Evolutionary conservation across 75 land plant genomes (phyloP).

Genomic region (Chamaecyparis obtusa): DNA sequence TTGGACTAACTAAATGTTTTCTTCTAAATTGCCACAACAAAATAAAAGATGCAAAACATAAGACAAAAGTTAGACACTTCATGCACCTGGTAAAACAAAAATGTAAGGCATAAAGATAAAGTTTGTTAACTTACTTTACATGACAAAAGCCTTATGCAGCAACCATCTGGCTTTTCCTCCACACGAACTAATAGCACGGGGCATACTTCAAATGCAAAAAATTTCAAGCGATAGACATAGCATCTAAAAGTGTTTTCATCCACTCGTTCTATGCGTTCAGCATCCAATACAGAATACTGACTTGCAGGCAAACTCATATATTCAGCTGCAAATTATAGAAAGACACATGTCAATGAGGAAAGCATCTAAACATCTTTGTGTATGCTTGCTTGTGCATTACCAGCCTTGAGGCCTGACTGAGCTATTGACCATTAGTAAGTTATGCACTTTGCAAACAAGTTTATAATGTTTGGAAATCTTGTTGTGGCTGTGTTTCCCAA

Average conservation of each 20-base stretch:
- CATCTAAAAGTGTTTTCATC: conserved; percentile 89
- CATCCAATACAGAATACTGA: conserved; percentile 96
- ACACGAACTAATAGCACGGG: conserved; percentile 92
- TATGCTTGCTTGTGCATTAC: not conserved
- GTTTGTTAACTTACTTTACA: conserved; percentile 59
- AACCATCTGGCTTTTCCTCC: conserved; percentile 81
- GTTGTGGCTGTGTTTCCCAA: not conserved
- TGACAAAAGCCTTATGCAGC: conserved; percentile 85
- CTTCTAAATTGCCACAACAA: not conserved
- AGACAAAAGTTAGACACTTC: not conserved
- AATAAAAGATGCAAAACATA: conserved; percentile 2
- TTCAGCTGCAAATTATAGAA: conserved; percentile 49
- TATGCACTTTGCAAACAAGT: not conserved
- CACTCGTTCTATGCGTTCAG: conserved; percentile 87
- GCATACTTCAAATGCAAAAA: conserved; percentile 88
- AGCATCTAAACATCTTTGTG: not conserved
- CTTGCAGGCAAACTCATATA: conserved; percentile 99
- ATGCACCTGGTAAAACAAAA: not conserved
- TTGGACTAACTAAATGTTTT: not conserved
- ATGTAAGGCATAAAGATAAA: not conserved
- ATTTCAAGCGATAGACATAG: conserved; percentile 85
- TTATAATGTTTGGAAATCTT: not conserved
- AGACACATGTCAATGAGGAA: not conserved
- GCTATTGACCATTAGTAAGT: not conserved
- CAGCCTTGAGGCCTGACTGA: not conserved